These are phyloP conservation scores for Ganoderma lucidum DNA, from an alignment of 1,284 basidiomycete genomes.

Conservation along the genomic window DNA sequence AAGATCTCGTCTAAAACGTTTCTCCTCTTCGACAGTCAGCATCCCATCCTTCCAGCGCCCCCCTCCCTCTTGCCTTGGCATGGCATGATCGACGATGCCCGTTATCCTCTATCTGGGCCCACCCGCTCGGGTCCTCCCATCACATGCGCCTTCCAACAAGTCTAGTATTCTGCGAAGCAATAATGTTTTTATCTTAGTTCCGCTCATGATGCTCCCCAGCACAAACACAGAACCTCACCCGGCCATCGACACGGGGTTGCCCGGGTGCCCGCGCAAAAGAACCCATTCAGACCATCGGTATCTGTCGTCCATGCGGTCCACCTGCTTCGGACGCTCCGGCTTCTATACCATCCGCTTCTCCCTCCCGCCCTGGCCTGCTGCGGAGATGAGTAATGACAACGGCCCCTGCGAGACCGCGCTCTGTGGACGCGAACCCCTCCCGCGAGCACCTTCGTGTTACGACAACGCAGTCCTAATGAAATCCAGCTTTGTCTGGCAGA, in stretches of 20 bases:
- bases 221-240: constrained; percentile 31
- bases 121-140: constrained; percentile 26
- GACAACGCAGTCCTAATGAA: constrained; percentile 4
- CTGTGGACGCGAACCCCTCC: constrained; percentile 17
- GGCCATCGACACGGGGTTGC: constrained; percentile 33
- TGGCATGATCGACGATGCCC: constrained; percentile 36
- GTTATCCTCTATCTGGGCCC: constrained; percentile 26
- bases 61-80: constrained; percentile 24
- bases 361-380: constrained; percentile 32
- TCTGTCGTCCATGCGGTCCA: constrained; percentile 46
- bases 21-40: constrained; percentile 20
- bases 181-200: constrained; percentile 28
- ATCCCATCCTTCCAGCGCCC: not conserved
- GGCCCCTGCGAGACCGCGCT: constrained; percentile 20
- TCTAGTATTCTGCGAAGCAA: constrained; percentile 15
- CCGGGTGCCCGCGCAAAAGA: constrained; percentile 34
- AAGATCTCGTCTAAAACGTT: constrained; percentile 32
- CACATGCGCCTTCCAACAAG: constrained; percentile 35
- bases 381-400: constrained; percentile 37
- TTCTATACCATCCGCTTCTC: constrained; percentile 37
- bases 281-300: constrained; percentile 41
- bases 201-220: constrained; percentile 36
- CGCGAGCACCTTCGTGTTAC: constrained; percentile 22
- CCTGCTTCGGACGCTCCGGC: constrained; percentile 43
- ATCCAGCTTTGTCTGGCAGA: constrained; percentile 1